These are phyloP conservation scores for Arctium lappa DNA, from an alignment of 129 eudicot genomes.

Conservation along the genomic window DNA sequence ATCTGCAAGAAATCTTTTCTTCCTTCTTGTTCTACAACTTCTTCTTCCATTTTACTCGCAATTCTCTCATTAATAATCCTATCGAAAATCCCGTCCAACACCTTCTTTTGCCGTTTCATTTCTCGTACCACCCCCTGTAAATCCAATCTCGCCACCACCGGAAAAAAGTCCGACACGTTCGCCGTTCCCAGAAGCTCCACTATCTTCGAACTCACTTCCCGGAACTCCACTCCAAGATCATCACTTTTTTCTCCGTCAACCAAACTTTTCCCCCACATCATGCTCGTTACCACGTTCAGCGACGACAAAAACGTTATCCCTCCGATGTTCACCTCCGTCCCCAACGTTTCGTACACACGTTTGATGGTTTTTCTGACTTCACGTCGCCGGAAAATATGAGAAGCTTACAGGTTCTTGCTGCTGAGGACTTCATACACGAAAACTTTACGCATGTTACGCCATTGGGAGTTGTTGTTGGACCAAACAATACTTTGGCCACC, in stretches of 20 bases:
- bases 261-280: not conserved
- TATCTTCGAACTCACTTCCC: not conserved
- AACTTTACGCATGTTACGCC: slow-evolving; percentile 3
- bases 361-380: not conserved
- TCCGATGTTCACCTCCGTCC: not conserved
- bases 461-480: not conserved
- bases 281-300: not conserved
- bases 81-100: not conserved
- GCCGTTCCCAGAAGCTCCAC: not conserved
- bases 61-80: not conserved
- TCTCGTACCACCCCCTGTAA: not conserved
- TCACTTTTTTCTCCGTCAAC: not conserved
- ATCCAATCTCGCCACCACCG: not conserved
- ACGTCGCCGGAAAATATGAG: not conserved
- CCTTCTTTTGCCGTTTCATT: not conserved
- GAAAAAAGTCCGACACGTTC: not conserved
- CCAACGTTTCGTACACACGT: not conserved
- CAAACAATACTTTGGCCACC: not conserved
- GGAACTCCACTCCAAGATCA: not conserved
- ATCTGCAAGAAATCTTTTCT: not conserved
- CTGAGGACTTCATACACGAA: not conserved
- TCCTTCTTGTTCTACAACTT: not conserved
- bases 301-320: not conserved
- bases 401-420: not conserved
- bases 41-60: not conserved